A percentile compares a stretch with the other conserved stretches of the same genome.
These are phyloP conservation scores for Cystobasidium tubakii DNA, from an alignment of 768 basidiomycete genomes.

Conservation along the genomic window DNA sequence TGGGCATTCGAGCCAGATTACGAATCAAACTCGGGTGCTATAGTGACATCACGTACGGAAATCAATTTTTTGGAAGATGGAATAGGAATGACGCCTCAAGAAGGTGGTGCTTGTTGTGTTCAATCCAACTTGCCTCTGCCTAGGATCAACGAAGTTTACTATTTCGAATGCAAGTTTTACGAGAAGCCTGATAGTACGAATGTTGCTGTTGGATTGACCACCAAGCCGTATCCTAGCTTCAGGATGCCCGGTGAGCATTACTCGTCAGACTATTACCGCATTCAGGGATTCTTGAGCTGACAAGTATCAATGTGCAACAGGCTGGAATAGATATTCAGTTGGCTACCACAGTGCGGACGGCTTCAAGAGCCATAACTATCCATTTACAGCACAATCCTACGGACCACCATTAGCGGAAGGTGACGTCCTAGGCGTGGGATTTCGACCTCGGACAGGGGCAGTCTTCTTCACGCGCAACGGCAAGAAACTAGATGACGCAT, in stretches of 20 bases:
- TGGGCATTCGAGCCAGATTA: conserved; percentile 99
- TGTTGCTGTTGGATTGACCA: conserved; percentile 88
- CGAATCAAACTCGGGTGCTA: conserved; percentile 74
- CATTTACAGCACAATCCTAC: conserved; percentile 77
- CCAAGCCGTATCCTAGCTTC: conserved; percentile 94
- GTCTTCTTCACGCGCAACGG: conserved; percentile 99
- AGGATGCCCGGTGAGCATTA: conserved; percentile 57
- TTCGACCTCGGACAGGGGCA: conserved; percentile 88
- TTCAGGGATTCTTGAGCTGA: too few species aligned
- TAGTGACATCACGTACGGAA: conserved; percentile 93
- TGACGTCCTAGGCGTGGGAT: conserved; percentile 91
- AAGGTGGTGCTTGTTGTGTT: conserved; percentile 85
- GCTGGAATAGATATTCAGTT: conserved; percentile 75
- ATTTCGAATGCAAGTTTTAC: conserved; percentile 99
- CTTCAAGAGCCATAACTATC: conserved; percentile 95
- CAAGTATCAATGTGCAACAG: conserved; percentile 50
- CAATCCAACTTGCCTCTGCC: conserved; percentile 95
- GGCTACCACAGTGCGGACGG: conserved; percentile 87
- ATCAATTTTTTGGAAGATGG: conserved; percentile 76
- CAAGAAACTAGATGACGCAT: conserved; percentile 92
- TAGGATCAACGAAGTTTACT: conserved; percentile 97
- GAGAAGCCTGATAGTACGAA: conserved; percentile 82
- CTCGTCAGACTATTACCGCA: too few species aligned
- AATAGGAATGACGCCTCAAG: conserved; percentile 61
- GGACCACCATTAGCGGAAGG: conserved; percentile 83